Percentiles rank a stretch among this genome's conserved stretches.
These are phyloP conservation scores for Globisporangium sylvaticum DNA, from an alignment of 352 stramenopile genomes.

Conservation along the genomic window DNA sequence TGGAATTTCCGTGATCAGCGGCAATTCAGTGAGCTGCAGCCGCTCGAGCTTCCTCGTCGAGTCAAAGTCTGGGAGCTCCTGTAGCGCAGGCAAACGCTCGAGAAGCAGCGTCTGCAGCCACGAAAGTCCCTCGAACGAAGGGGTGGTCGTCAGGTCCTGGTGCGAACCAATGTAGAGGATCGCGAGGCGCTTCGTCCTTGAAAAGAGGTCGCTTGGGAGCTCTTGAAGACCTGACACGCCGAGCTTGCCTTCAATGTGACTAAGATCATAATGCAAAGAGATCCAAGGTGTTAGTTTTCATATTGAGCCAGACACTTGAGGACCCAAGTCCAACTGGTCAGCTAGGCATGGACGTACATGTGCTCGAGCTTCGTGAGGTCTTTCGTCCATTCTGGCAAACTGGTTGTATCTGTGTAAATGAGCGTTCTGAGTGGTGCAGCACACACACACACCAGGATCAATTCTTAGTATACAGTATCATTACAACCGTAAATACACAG, in stretches of 20 bases:
- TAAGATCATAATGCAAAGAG: no score
- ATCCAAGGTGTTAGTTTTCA: no score
- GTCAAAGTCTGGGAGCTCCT: slow-evolving; percentile 17
- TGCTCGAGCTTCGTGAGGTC: slow-evolving; percentile 31
- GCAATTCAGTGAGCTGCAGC: slow-evolving; percentile 16
- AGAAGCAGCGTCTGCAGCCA: slow-evolving; percentile 20
- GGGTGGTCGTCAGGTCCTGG: slow-evolving; percentile 9
- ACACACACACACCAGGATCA: neutral
- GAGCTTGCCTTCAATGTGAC: slow-evolving; percentile 14
- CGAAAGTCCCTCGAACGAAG: slow-evolving; percentile 16
- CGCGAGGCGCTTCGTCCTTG: slow-evolving; percentile 18
- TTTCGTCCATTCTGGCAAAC: slow-evolving; percentile 33
- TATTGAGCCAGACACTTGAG: no score
- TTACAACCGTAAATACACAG: neutral
- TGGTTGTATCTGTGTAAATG: slow-evolving; percentile 34
- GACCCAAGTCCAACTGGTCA: no score
- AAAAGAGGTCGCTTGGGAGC: slow-evolving; percentile 21
- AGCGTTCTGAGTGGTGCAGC: slow-evolving; percentile 21
- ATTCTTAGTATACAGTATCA: neutral
- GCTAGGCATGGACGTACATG: slow-evolving; percentile 18
- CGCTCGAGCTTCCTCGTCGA: slow-evolving; percentile 3
- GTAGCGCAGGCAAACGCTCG: slow-evolving; percentile 18
- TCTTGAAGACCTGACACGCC: slow-evolving; percentile 10
- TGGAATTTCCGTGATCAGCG: slow-evolving; percentile 13
- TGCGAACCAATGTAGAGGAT: slow-evolving; percentile 17